Evolutionary conservation across 345 rosid genomes (phyloP), one percentile per base, ranked within the genome.

Genomic region (Viola odorata): DNA sequence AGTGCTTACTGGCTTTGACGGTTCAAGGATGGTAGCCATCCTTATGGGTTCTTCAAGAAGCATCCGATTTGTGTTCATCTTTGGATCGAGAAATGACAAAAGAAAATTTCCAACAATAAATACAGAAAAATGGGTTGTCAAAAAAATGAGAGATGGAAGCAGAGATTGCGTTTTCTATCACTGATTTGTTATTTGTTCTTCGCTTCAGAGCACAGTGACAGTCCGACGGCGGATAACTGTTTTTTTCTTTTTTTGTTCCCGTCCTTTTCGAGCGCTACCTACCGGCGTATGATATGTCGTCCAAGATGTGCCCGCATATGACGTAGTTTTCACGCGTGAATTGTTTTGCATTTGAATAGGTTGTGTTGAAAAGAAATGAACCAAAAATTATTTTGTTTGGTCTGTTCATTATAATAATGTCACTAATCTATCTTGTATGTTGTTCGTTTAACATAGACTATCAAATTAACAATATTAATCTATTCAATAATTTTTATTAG

Each of bases 11-110:
- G 81, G 54, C 58, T 79, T 85, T 11, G 91, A 81, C 32, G 91
- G 84, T 83, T 85, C 84, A 6, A 85, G 84, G 69, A 85, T 73
- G 11, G 88, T 82, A 58, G 84, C 81, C 88, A 85, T 81, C 69
- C 87, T 51, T 1, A 82, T 72, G 5, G 84, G 84, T 55, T 85
- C 91, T 62, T 85, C 87, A 23, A 85, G 85, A 16, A 79, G 78
- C 48, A 85, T 64, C 64, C 76, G 68, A 60, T 51, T 75, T 10
- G 83, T 57, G 11, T 64, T 71, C 90, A 80, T 81, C 41, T 58
- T 72, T 1, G 41, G 12, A 12, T 5, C 7, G 8, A 16, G 3
- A 0, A 32, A 16, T 16, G 23, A 4, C 37, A 1, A 16, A 16
- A 17, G 23, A 2, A 36, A 7, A 7, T 6, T 3, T n/a, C 11